Evolutionary conservation across 768 basidiomycete genomes (phyloP).

Genomic region (Mycena maculata): DNA sequence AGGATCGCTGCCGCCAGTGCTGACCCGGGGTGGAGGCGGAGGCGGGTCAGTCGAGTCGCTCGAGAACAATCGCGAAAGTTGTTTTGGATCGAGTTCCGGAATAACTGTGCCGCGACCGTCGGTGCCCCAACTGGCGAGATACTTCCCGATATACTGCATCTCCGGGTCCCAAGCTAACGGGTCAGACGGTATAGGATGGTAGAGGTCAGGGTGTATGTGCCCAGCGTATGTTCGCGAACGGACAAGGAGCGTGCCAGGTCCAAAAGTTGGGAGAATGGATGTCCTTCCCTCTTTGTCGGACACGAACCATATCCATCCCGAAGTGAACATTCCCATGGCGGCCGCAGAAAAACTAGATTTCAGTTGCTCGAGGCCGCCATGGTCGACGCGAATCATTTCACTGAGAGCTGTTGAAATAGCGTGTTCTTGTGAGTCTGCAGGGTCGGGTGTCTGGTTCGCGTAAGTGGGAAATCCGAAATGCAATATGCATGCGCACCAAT

Average conservation of each 20-base stretch:
- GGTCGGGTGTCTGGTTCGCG: slow-evolving; percentile 47
- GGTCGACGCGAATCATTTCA: slow-evolving; percentile 56
- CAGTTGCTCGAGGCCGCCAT: slow-evolving; percentile 74
- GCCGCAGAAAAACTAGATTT: slow-evolving; percentile 83
- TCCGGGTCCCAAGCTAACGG: slow-evolving; percentile 26
- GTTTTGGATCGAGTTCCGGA: not conserved
- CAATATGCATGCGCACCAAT: slow-evolving; percentile 61
- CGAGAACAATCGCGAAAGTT: not conserved
- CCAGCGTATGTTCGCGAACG: slow-evolving; percentile 61
- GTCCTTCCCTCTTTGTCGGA: slow-evolving; percentile 68
- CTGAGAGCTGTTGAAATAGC: slow-evolving; percentile 49
- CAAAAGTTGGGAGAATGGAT: slow-evolving; percentile 88
- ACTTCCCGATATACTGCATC: slow-evolving; percentile 24
- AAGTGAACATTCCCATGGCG: slow-evolving; percentile 80
- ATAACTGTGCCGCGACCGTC: slow-evolving; percentile 18
- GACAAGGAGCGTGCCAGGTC: slow-evolving; percentile 88
- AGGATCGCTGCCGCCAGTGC: not conserved
- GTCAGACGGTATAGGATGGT: slow-evolving; percentile 5
- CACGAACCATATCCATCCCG: slow-evolving; percentile 92
- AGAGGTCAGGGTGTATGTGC: slow-evolving; percentile 8
- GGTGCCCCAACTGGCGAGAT: slow-evolving; percentile 22
- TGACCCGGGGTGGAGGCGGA: not conserved
- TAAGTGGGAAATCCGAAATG: not conserved
- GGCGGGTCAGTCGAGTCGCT: not conserved
- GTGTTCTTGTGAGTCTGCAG: slow-evolving; percentile 49